Base-by-base conservation (phyloP, 306 rosid genomes). In the Sindora glabra region DNA sequence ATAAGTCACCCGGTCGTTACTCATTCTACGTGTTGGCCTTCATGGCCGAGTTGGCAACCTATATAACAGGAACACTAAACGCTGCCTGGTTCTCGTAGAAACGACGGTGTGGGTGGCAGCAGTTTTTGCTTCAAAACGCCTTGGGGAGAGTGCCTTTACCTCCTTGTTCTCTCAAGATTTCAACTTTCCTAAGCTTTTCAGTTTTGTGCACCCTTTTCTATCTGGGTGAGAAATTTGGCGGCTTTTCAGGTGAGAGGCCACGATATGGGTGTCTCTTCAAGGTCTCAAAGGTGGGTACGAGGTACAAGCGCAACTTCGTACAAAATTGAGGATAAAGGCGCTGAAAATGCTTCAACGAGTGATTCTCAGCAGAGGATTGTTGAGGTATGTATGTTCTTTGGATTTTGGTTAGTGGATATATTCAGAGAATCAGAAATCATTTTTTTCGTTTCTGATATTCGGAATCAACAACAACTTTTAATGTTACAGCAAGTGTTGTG, bases 191-290 rank as follows among this genome's bases (percentile, higher is more conserved):
- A 1, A 8, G 13, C 15, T 6, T 3, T 14, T 10, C 25, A 10
- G 25, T 23, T 4, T 2, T 5, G 33, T 21, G 4, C 53, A 10
- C 5, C 52, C 46, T 15, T 12, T 40, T 25, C 65, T 17, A 10
- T 22, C 32, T n/a, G n/a, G n/a, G n/a, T n/a, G n/a, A n/a, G n/a
- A n/a, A n/a, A n/a, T n/a, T n/a, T n/a, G n/a, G n/a, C n/a, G n/a
- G n/a, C n/a, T n/a, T n/a, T n/a, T n/a, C n/a, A n/a, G n/a, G n/a
- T n/a, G n/a, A n/a, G n/a, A n/a, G n/a, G n/a, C n/a, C n/a, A n/a
- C n/a, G n/a, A 12, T 15, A 76, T 76, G 81, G 81, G 81, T 6
- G 56, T 70, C 45, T 70, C 77, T 29, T 76, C 70, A 62, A 65
- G 70, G 73, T 76, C 15, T 48, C 77, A 21, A 65, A 53, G 59